Evolutionary conservation across 768 basidiomycete genomes (phyloP).

Genomic region (Trametes gibbosa): DNA sequence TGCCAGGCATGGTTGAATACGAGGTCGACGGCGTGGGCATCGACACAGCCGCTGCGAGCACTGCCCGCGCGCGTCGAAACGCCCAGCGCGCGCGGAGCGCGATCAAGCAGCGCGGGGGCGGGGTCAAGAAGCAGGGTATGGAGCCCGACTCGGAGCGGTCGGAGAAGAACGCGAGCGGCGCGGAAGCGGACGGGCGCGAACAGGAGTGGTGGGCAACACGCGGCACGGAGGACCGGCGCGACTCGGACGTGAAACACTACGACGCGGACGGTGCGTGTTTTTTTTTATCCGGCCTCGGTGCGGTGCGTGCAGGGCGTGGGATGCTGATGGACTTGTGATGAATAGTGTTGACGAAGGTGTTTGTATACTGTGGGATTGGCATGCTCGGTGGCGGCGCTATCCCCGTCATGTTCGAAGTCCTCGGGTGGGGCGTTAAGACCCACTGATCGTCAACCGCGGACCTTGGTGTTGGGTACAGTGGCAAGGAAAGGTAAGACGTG

Average conservation of each 20-base stretch:
- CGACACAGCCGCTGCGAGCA: conserved; percentile 12
- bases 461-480: no score
- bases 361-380: conserved; percentile 88
- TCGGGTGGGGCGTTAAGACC: conserved; percentile 61
- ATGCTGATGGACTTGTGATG: not conserved
- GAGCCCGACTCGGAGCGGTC: conserved; percentile 1
- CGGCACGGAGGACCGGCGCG: conserved; percentile 1
- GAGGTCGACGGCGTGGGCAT: conserved; percentile 25
- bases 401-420: conserved; percentile 63
- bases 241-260: conserved; percentile 63
- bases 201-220: conserved; percentile 6
- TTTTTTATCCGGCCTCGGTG: conserved; percentile 2
- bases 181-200: conserved; percentile 1
- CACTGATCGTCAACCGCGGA: conserved; percentile 1
- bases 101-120: conserved; percentile 16
- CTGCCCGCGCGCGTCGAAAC: conserved; percentile 15
- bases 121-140: not conserved
- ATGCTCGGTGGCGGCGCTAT: conserved; percentile 58
- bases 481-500: not conserved
- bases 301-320: not conserved
- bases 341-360: conserved; percentile 84
- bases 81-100: conserved; percentile 1
- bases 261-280: conserved; percentile 76
- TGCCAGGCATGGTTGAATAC: conserved; percentile 42
- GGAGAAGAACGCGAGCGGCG: conserved; percentile 6